Evolutionary conservation across 495 filamentous ascomycete species (phyloP).

Genomic region (Astrothelium subdiscretum): DNA sequence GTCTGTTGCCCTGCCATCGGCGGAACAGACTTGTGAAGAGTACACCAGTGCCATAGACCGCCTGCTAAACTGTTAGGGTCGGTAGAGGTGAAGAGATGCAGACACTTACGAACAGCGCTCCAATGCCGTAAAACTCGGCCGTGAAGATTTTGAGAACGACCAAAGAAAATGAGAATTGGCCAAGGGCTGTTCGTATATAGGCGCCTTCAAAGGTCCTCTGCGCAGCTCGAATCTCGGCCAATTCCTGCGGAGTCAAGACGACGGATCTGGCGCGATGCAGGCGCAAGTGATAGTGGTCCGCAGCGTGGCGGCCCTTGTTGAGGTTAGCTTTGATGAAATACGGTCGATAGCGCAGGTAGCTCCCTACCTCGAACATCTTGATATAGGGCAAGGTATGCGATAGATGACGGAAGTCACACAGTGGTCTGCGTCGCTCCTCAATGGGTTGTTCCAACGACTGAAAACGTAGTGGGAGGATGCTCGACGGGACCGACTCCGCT

Average conservation of each 20-base stretch:
- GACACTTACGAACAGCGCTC: constrained; percentile 54
- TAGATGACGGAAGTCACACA: not conserved
- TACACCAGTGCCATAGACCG: constrained; percentile 77
- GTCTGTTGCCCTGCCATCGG: constrained; percentile 77
- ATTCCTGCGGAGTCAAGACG: constrained; percentile 66
- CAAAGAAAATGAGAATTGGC: constrained; percentile 88
- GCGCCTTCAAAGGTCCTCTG: constrained; percentile 96
- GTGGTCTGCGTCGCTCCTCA: not conserved
- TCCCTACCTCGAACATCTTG: constrained; percentile 13
- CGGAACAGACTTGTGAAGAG: constrained; percentile 69
- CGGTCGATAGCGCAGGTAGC: not conserved
- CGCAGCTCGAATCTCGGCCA: constrained; percentile 87
- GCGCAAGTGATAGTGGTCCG: constrained; percentile 40
- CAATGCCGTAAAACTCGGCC: constrained; percentile 84
- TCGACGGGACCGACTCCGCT: no score
- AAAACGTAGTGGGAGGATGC: no score
- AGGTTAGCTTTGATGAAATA: not conserved
- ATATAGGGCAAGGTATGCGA: not conserved
- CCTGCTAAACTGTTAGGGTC: constrained; percentile 19
- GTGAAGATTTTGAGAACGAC: constrained; percentile 96
- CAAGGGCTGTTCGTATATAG: constrained; percentile 86
- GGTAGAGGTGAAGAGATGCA: not conserved
- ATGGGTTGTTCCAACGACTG: no score
- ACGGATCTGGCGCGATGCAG: constrained; percentile 78
- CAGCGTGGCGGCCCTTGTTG: constrained; percentile 26